These are phyloP conservation scores for Leccinum fallax DNA, from an alignment of 1,284 basidiomycete species.

Conservation along the genomic window DNA sequence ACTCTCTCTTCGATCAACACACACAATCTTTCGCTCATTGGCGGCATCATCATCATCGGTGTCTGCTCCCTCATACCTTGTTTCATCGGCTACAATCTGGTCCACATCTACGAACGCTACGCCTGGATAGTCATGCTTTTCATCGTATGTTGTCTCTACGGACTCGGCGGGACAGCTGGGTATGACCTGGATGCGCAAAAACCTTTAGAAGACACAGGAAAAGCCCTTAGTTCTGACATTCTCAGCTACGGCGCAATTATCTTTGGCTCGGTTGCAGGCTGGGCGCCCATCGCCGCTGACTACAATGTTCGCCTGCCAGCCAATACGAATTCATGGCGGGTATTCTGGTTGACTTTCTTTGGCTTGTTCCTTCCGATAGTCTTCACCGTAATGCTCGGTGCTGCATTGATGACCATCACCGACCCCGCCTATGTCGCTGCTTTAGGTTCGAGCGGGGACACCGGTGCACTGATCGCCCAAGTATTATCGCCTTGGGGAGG, in stretches of 20 bases:
- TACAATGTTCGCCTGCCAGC: slow-evolving; percentile 57
- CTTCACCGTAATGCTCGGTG: slow-evolving; percentile 59
- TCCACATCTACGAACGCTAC: slow-evolving; percentile 63
- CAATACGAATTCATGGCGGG: slow-evolving; percentile 44
- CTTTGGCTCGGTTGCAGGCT: slow-evolving; percentile 55
- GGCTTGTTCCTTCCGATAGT: slow-evolving; percentile 58
- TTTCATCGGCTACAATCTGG: slow-evolving; percentile 52
- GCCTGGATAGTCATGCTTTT: slow-evolving; percentile 61
- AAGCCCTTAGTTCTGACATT: slow-evolving; percentile 47
- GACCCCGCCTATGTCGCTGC: slow-evolving; percentile 51
- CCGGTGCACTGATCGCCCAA: slow-evolving; percentile 49
- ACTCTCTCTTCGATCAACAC: slow-evolving; percentile 47
- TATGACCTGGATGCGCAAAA: slow-evolving; percentile 51
- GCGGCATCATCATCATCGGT: slow-evolving; percentile 48
- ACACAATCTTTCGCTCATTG: slow-evolving; percentile 45
- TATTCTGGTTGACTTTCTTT: slow-evolving; percentile 58
- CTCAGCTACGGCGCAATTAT: slow-evolving; percentile 61
- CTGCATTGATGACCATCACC: slow-evolving; percentile 58
- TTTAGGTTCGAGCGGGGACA: slow-evolving; percentile 46
- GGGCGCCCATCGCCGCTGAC: slow-evolving; percentile 55
- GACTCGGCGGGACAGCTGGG: slow-evolving; percentile 54
- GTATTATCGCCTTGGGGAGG: slow-evolving; percentile 49
- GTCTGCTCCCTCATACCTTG: slow-evolving; percentile 49
- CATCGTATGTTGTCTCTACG: slow-evolving; percentile 59
- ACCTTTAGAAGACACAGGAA: slow-evolving; percentile 47